phyloP scores from a whole-genome alignment of 2,329 filamentous ascomycete genomes.

The Aspergillus sp. region DNA sequence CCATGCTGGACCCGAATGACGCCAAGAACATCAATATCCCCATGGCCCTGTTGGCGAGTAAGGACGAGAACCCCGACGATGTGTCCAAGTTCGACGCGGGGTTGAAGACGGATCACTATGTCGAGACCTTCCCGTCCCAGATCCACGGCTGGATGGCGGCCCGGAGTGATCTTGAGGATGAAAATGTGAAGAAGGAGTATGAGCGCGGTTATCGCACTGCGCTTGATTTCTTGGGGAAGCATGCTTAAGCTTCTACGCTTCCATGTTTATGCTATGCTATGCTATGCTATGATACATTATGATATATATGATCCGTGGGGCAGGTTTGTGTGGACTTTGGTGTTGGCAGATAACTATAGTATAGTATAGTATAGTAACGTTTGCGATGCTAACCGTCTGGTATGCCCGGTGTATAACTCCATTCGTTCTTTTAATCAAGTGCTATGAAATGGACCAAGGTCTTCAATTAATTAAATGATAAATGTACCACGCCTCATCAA shows the following conservation, averaged over 20 bases:
- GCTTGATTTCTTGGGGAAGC: constrained; percentile 42
- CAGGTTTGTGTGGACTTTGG: too few species aligned
- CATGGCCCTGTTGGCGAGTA: constrained; percentile 56
- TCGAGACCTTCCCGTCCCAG: constrained; percentile 46
- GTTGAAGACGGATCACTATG: constrained; percentile 39
- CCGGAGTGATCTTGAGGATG: constrained; percentile 39
- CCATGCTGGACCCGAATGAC: constrained; percentile 61
- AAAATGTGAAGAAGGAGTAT: constrained; percentile 43
- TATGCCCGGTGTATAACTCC: not conserved
- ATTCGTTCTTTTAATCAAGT: not conserved
- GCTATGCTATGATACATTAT: too few species aligned
- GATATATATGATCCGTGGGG: too few species aligned
- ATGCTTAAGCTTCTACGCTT: constrained; percentile 28
- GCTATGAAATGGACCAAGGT: too few species aligned
- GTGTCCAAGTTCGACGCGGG: constrained; percentile 41
- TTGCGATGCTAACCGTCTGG: too few species aligned
- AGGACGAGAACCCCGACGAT: constrained; percentile 56
- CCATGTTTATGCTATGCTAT: too few species aligned
- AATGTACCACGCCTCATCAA: too few species aligned
- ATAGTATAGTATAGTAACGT: too few species aligned
- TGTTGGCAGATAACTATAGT: too few species aligned
- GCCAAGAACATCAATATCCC: constrained; percentile 57
- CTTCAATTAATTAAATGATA: too few species aligned
- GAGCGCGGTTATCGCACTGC: constrained; percentile 44
- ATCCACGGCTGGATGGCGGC: constrained; percentile 51